A percentile compares a stretch with the other conserved stretches of the same genome.
phyloP scores from a whole-genome alignment of 108 stramenopile species.

The Discostella pseudostelligera region DNA sequence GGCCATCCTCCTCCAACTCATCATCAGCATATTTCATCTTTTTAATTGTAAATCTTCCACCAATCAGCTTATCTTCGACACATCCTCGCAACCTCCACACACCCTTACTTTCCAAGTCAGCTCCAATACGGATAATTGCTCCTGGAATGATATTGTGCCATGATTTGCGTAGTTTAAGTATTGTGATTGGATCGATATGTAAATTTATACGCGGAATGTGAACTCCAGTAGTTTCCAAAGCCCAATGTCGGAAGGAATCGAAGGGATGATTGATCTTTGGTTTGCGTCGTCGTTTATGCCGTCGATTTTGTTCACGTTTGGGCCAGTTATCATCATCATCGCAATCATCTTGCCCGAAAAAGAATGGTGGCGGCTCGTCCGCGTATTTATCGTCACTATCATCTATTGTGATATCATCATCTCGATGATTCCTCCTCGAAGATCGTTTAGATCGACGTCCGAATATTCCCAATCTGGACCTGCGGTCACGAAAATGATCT shows the following conservation, averaged over 20 bases:
- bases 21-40: constrained; percentile 10
- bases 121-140: constrained; percentile 34
- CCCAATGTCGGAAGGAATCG: constrained; percentile 34
- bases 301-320: constrained; percentile 14
- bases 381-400: constrained; percentile 14
- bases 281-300: constrained; percentile 19
- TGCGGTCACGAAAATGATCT: background rate
- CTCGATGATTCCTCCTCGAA: background rate
- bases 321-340: constrained; percentile 9
- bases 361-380: constrained; percentile 2
- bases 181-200: constrained; percentile 38
- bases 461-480: background rate
- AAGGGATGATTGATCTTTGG: constrained; percentile 11
- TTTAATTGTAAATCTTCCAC: constrained; percentile 34
- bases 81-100: constrained; percentile 40
- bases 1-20: constrained; percentile 10
- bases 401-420: background rate
- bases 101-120: constrained; percentile 44
- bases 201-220: constrained; percentile 38
- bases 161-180: constrained; percentile 45
- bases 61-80: constrained; percentile 36
- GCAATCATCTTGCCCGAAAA: constrained; percentile 16
- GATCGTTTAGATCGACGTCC: background rate
- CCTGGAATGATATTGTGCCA: constrained; percentile 37
- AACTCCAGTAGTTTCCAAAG: constrained; percentile 33